Conservation (phyloP, 257 asterid species). For the Solanum sitiens region DNA sequence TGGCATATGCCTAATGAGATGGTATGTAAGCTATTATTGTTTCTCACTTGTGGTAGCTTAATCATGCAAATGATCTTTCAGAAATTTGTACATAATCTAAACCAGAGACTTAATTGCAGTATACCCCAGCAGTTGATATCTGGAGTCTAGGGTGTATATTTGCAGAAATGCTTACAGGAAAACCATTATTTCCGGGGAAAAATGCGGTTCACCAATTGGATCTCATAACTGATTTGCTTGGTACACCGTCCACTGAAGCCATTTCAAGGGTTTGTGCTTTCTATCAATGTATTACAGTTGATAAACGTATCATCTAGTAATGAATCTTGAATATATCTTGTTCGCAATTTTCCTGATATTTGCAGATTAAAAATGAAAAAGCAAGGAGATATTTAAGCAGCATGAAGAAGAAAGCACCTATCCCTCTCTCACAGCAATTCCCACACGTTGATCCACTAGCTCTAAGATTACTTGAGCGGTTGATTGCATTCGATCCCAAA, state of each 20-base stretch:
- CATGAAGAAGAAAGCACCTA: conserved; percentile 67
- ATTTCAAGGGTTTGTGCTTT: conserved; percentile 67
- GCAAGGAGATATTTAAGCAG: conserved; percentile 81
- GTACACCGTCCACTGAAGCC: conserved; percentile 72
- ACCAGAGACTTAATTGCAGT: conserved; percentile 33
- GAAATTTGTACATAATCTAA: not conserved
- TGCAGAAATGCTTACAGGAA: conserved; percentile 81
- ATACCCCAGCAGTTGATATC: conserved; percentile 89
- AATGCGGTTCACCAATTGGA: conserved; percentile 90
- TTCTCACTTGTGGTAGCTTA: not conserved
- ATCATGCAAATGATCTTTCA: not conserved
- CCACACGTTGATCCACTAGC: conserved; percentile 83
- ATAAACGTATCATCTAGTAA: not conserved
- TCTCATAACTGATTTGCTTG: conserved; percentile 85
- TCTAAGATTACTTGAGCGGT: conserved; percentile 67
- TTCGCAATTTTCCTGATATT: not conserved
- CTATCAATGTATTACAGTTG: not conserved
- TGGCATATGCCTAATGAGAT: not conserved
- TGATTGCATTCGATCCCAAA: conserved; percentile 89
- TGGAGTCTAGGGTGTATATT: conserved; percentile 98
- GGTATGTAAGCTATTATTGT: not conserved
- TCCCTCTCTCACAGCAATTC: conserved; percentile 60
- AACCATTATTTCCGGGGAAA: conserved; percentile 84
- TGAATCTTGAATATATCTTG: not conserved
- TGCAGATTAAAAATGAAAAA: conserved; percentile 89